These are phyloP conservation scores for Aspergillus sp. DNA, from an alignment of 2,329 filamentous ascomycete species.

Conservation along the genomic window DNA sequence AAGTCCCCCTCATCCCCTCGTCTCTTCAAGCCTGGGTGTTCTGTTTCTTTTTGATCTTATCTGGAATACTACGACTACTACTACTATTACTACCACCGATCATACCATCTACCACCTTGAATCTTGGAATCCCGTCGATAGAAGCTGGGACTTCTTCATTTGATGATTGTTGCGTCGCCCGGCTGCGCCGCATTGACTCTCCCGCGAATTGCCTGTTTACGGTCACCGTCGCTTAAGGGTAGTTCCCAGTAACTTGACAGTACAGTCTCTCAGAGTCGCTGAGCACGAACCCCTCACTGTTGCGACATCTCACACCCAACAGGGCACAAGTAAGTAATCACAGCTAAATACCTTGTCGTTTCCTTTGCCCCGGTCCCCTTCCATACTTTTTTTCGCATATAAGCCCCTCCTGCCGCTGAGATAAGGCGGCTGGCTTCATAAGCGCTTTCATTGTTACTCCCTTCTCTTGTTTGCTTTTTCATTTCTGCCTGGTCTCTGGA, in stretches of 20 bases:
- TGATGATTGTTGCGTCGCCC: not conserved
- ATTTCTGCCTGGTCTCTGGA: not conserved
- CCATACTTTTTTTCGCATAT: constrained; percentile 1
- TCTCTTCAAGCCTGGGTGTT: constrained; percentile 15
- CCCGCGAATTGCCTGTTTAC: constrained; percentile 3
- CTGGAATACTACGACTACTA: not conserved
- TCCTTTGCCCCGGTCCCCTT: not conserved
- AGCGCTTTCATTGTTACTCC: constrained; percentile 3
- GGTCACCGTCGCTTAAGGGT: constrained; percentile 4
- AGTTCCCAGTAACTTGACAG: not conserved
- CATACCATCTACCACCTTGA: not conserved
- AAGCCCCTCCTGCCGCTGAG: constrained; percentile 7
- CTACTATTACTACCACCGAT: not conserved
- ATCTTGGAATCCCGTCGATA: not conserved
- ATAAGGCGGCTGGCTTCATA: constrained; percentile 11
- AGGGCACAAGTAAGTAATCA: constrained; percentile 8
- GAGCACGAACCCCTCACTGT: constrained; percentile 12
- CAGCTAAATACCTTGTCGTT: constrained; percentile 3
- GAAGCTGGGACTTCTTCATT: constrained; percentile 7
- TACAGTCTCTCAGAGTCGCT: not conserved
- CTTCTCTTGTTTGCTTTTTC: constrained; percentile 12
- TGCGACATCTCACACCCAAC: constrained; percentile 3
- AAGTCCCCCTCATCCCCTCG: constrained; percentile 30
- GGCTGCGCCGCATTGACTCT: not conserved
- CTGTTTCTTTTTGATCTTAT: constrained; percentile 10